Percentiles rank a stretch among this genome's conserved stretches.
These are phyloP conservation scores for Evernia prunastri DNA, from an alignment of 495 filamentous ascomycete genomes.

Conservation along the genomic window DNA sequence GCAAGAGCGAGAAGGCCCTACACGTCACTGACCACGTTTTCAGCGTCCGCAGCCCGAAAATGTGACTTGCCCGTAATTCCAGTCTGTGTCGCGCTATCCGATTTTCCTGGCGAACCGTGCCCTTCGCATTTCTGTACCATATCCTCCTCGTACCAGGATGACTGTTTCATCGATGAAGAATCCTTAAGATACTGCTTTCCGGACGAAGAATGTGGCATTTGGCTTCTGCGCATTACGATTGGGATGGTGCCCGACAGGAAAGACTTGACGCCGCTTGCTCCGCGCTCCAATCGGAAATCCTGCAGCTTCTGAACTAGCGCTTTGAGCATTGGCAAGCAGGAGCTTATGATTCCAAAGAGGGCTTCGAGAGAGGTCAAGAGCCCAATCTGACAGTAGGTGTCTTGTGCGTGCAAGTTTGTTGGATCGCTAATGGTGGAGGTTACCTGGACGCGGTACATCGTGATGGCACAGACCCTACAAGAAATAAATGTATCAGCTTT, in stretches of 20 bases:
- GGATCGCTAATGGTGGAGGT: not conserved
- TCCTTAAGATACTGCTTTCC: not conserved
- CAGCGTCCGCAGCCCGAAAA: too few relatives aligned
- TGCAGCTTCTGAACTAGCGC: not conserved
- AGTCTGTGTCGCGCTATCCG: not conserved
- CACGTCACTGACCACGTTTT: too few relatives aligned
- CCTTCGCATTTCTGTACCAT: not conserved
- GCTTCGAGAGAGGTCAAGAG: conserved; percentile 1
- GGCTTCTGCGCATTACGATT: not conserved
- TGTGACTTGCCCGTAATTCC: not conserved
- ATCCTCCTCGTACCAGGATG: not conserved
- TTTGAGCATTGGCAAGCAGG: not conserved
- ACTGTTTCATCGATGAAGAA: not conserved
- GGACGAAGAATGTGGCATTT: not conserved
- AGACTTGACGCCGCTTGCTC: not conserved
- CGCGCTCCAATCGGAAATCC: not conserved
- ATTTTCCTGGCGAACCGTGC: not conserved
- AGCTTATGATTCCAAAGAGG: not conserved
- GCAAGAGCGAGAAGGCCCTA: too few relatives aligned
- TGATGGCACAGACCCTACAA: not conserved
- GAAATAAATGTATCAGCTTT: not conserved
- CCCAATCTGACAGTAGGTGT: not conserved
- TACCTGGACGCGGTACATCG: not conserved
- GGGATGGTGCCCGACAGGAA: not conserved
- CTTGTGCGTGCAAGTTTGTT: not conserved